Base-by-base conservation (phyloP, 1,284 basidiomycete species). In the Exobasidium cylindrosporum region DNA sequence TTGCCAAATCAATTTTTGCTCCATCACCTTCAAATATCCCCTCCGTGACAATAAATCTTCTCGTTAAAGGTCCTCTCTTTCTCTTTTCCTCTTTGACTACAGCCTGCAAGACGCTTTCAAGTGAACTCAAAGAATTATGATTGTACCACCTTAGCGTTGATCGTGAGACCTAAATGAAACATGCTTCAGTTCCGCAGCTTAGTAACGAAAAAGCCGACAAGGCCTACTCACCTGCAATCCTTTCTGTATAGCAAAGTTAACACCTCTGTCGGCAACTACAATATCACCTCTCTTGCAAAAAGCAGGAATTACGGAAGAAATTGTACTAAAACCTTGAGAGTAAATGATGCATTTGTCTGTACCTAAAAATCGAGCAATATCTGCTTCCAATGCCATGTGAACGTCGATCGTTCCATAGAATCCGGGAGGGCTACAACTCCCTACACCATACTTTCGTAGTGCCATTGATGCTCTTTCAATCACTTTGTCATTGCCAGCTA, bases 201-300 rank as follows among this genome's bases (percentile, higher is more conserved):
- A 58, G 17, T 23, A 24, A 30, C 10, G 7, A 24, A 23, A 35
- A 24, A 21, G 6, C 4, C 26, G 6, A 3, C n/a, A 35, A 28
- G n/a, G n/a, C n/a, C n/a, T n/a, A n/a, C n/a, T n/a, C 5, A 60
- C 49, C 81, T 97, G 90, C 31, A 98, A 87, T n/a, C 94, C 96
- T 81, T 95, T 96, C 81, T 97, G 93, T 66, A 97, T 92, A 24
- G 92, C 88, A 81, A 97, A 94, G 82, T 91, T 96, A 73, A 95
- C 89, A 45, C 89, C 88, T 30, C 92, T 87, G 81, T 99, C 96
- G 2, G 92, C 94, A n/a, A 99, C 90, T 76, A 99, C 95, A 73
- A 97, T 88, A 76, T 99, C 96, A 2, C 94, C 94, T 68, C 96
- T 88, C 81, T 99, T 99, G 83, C 90, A 92, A 80, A 97, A 99